phyloP scores from a whole-genome alignment of 1,284 basidiomycete species.

The Sphaerobolus stellatus region DNA sequence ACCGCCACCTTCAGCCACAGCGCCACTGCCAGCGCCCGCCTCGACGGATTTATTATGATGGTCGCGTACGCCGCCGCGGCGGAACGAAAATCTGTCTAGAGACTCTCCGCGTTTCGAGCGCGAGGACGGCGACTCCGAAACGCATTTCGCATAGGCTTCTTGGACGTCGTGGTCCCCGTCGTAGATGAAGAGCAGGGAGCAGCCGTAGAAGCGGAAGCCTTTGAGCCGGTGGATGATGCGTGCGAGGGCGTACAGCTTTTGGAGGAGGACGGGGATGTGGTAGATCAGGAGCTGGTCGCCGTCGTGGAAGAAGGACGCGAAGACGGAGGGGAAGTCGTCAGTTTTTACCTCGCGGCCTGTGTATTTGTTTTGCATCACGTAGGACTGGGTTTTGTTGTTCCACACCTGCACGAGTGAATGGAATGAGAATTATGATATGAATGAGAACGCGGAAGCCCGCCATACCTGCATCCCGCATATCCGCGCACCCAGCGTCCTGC shows the following conservation, averaged over 20 bases:
- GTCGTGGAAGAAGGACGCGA: conserved; percentile 84
- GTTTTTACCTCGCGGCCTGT: conserved; percentile 87
- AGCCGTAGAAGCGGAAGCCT: conserved; percentile 97
- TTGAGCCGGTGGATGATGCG: conserved; percentile 84
- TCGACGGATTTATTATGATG: conserved; percentile 33
- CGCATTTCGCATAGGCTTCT: conserved; percentile 61
- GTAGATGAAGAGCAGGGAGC: conserved; percentile 95
- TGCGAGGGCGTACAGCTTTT: conserved; percentile 93
- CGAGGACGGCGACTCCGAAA: conserved; percentile 65
- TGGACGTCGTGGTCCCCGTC: conserved; percentile 92
- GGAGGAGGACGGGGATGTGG: conserved; percentile 89
- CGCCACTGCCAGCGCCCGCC: neutral
- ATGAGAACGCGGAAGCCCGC: neutral
- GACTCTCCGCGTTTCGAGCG: conserved; percentile 77
- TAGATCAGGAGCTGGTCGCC: conserved; percentile 83
- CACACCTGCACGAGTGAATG: conserved; percentile 64
- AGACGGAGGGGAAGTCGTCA: conserved; percentile 80
- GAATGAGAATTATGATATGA: conserved; percentile 5
- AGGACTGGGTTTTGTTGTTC: conserved; percentile 80
- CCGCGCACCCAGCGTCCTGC: conserved; percentile 84
- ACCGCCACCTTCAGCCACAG: no score
- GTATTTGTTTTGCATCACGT: conserved; percentile 96
- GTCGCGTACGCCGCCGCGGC: conserved; percentile 31
- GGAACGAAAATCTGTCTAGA: conserved; percentile 53
- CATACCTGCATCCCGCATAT: conserved; percentile 98